A percentile compares a stretch with the other conserved stretches of the same genome.
These are phyloP conservation scores for Thielaviopsis punctulata DNA, from an alignment of 2,329 filamentous ascomycete genomes.

Conservation along the genomic window DNA sequence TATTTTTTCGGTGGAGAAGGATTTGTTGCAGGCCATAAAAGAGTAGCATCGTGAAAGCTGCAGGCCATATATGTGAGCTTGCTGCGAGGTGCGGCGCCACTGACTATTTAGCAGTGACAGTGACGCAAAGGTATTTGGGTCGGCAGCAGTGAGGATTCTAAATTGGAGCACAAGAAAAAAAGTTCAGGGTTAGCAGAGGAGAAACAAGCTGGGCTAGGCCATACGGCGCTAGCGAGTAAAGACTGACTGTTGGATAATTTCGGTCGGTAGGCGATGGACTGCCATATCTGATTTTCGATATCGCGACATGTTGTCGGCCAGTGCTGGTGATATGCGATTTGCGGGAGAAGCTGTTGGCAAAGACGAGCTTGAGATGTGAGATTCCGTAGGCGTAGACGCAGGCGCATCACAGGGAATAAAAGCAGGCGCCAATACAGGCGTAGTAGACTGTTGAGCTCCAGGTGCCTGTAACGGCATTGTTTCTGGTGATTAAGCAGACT, in stretches of 20 bases:
- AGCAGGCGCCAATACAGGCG: background rate
- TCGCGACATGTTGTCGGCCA: background rate
- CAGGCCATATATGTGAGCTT: conserved; percentile 42
- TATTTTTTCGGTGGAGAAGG: conserved; percentile 21
- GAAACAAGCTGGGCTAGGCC: background rate
- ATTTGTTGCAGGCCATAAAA: conserved; percentile 33
- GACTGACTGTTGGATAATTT: conserved; percentile 49
- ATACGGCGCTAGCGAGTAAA: conserved; percentile 16
- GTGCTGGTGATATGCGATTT: too few species aligned
- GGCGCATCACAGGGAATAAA: background rate
- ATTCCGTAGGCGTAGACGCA: background rate
- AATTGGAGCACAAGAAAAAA: too few species aligned
- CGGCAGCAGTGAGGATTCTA: conserved; percentile 43
- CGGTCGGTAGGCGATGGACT: conserved; percentile 44
- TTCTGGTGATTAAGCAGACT: background rate
- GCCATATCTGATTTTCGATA: conserved; percentile 15
- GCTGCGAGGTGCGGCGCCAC: conserved; percentile 48
- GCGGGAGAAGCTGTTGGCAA: background rate
- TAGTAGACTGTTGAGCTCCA: background rate
- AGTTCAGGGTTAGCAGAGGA: too few species aligned
- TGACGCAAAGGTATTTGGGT: conserved; percentile 48
- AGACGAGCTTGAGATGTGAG: background rate
- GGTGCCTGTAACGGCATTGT: background rate
- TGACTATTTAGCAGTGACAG: conserved; percentile 46
- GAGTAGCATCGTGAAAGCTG: conserved; percentile 46